These are phyloP conservation scores for Cerrena zonata DNA, from an alignment of 1,284 basidiomycete genomes.

Conservation along the genomic window DNA sequence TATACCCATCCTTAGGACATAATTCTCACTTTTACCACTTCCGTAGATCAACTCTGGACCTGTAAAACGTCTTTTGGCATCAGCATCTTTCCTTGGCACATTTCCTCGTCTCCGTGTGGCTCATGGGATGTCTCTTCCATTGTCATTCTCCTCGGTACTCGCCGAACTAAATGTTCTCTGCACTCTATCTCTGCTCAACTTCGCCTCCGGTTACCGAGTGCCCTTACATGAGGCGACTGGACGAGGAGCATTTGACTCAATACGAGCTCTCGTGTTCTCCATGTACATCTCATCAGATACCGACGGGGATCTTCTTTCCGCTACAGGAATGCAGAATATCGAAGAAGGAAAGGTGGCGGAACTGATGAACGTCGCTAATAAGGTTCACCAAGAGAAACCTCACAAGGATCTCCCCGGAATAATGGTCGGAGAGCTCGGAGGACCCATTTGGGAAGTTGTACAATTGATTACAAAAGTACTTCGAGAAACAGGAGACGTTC, in stretches of 20 bases:
- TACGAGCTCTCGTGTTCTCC: slow-evolving; percentile 66
- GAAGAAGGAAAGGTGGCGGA: slow-evolving; percentile 58
- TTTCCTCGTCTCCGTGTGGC: slow-evolving; percentile 55
- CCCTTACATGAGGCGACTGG: slow-evolving; percentile 64
- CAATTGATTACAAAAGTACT: slow-evolving; percentile 58
- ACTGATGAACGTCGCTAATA: slow-evolving; percentile 53
- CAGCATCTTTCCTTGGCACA: slow-evolving; percentile 56
- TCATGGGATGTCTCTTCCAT: slow-evolving; percentile 69
- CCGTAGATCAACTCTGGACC: slow-evolving; percentile 48
- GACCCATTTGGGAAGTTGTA: slow-evolving; percentile 69
- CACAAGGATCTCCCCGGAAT: slow-evolving; percentile 70
- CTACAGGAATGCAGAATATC: slow-evolving; percentile 57
- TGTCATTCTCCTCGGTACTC: slow-evolving; percentile 64
- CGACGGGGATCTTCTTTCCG: slow-evolving; percentile 58
- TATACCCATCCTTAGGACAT: too few species aligned
- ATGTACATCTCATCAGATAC: slow-evolving; percentile 57
- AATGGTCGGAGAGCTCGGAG: slow-evolving; percentile 69
- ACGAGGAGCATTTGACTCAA: slow-evolving; percentile 76
- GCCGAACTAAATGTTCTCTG: slow-evolving; percentile 73
- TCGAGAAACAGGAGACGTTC: slow-evolving; percentile 66
- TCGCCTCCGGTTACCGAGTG: slow-evolving; percentile 72
- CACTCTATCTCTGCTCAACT: slow-evolving; percentile 71
- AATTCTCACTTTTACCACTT: too few species aligned
- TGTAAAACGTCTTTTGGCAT: slow-evolving; percentile 57
- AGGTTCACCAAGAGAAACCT: slow-evolving; percentile 61